phyloP scores from a whole-genome alignment of 192 early-diverging fungal genomes.

The Coemansia sp. region DNA sequence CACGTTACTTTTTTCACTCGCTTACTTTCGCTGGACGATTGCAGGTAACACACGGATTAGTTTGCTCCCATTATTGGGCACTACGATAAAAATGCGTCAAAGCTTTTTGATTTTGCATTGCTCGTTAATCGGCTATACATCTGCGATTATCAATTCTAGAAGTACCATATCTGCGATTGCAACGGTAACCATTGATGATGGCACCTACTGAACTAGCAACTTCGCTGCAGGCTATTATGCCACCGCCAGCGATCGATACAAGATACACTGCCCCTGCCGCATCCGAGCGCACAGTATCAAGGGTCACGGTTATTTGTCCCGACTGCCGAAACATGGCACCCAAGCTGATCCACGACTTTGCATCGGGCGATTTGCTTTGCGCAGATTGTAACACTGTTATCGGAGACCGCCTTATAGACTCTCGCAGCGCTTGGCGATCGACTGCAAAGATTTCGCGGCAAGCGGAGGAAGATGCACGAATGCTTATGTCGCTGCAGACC shows the following conservation, averaged over 20 bases:
- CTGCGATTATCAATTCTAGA: not conserved
- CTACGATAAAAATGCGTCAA: not conserved
- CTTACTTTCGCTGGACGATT: slow-evolving; percentile 1
- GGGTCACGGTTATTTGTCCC: slow-evolving; percentile 60
- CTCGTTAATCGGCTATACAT: not conserved
- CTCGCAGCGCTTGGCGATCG: slow-evolving; percentile 83
- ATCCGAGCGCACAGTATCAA: slow-evolving; percentile 1
- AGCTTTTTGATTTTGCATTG: not conserved
- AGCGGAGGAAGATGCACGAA: slow-evolving; percentile 4
- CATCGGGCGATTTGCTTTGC: slow-evolving; percentile 86
- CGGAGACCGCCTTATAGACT: slow-evolving; percentile 87
- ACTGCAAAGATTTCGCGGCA: slow-evolving; percentile 4
- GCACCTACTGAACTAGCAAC: slow-evolving; percentile 12
- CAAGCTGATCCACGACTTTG: slow-evolving; percentile 90
- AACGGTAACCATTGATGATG: not conserved
- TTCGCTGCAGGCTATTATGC: slow-evolving; percentile 21
- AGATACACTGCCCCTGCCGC: not conserved
- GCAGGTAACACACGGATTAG: slow-evolving; percentile 10
- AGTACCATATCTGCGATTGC: not conserved
- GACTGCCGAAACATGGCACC: slow-evolving; percentile 77
- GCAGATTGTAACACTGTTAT: slow-evolving; percentile 87
- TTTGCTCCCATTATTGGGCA: slow-evolving; percentile 1
- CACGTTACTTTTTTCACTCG: slow-evolving; percentile 1
- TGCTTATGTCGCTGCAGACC: slow-evolving; percentile 59
- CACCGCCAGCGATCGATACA: slow-evolving; percentile 8